Evolutionary conservation across 2,329 filamentous ascomycete species (phyloP).

Genomic region (Cladosporium sp.): DNA sequence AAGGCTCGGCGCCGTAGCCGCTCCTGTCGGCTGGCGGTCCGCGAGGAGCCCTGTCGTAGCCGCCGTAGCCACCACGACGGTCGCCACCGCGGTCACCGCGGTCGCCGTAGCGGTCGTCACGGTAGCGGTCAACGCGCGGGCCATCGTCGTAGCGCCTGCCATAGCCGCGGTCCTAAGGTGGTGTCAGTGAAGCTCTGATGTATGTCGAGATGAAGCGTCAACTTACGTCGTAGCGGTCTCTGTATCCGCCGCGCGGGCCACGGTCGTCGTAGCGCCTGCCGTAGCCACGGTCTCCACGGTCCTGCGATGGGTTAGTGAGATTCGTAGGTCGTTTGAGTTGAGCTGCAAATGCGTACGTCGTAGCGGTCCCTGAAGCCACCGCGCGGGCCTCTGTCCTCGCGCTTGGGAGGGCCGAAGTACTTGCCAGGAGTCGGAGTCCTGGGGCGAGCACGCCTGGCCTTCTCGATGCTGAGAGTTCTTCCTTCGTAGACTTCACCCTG

Average conservation of each 20-base stretch:
- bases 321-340: neutral
- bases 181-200: neutral
- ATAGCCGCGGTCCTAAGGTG: constrained; percentile 55
- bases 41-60: constrained; percentile 30
- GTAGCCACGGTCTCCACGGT: constrained; percentile 32
- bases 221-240: constrained; percentile 54
- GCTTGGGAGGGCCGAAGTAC: constrained; percentile 98
- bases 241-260: constrained; percentile 43
- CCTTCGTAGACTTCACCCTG: constrained; percentile 95
- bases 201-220: neutral
- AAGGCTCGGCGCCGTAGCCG: constrained; percentile 22
- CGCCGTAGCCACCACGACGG: constrained; percentile 6
- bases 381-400: constrained; percentile 45
- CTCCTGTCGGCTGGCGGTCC: constrained; percentile 25
- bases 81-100: constrained; percentile 16
- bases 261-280: constrained; percentile 47
- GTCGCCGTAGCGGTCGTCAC: constrained; percentile 22
- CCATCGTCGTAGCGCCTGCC: constrained; percentile 55
- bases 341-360: constrained; percentile 28
- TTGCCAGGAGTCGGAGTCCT: constrained; percentile 97
- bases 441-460: constrained; percentile 90
- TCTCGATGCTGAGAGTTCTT: constrained; percentile 95
- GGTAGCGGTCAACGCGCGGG: constrained; percentile 26
- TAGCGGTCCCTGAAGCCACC: constrained; percentile 35
- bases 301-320: constrained; percentile 18